These are phyloP conservation scores for Xylaria digitata DNA, from an alignment of 2,329 filamentous ascomycete genomes.

Conservation along the genomic window DNA sequence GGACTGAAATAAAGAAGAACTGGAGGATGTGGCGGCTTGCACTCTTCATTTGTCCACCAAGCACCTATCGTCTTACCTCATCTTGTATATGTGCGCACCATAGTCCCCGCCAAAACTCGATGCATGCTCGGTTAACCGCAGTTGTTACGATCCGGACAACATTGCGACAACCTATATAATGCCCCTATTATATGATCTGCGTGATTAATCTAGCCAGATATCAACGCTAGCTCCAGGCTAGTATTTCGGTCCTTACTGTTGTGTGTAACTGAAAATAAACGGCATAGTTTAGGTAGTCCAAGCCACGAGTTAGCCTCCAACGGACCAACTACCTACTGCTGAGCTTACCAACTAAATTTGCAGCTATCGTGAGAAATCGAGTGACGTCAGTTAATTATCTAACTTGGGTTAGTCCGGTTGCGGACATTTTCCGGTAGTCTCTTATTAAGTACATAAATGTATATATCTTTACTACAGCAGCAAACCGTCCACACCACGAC, in stretches of 20 bases:
- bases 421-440: background rate
- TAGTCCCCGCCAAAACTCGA: background rate
- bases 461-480: background rate
- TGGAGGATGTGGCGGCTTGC: too few species aligned
- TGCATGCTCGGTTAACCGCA: slow-evolving; percentile 12
- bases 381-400: slow-evolving; percentile 6
- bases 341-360: background rate
- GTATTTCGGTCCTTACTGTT: background rate
- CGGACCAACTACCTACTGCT: background rate
- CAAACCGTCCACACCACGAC: background rate
- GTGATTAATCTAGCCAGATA: background rate
- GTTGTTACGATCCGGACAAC: slow-evolving; percentile 8
- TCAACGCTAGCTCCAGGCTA: background rate
- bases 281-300: too few species aligned
- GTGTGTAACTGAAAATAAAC: background rate
- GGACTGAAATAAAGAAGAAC: too few species aligned
- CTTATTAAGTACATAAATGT: background rate
- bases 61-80: too few species aligned
- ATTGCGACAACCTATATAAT: background rate
- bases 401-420: slow-evolving; percentile 1
- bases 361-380: background rate
- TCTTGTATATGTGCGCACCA: background rate
- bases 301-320: too few species aligned
- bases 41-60: too few species aligned
- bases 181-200: too few species aligned